Conservation (phyloP, 192 early-diverging fungal species). For the Endogone sp. region DNA sequence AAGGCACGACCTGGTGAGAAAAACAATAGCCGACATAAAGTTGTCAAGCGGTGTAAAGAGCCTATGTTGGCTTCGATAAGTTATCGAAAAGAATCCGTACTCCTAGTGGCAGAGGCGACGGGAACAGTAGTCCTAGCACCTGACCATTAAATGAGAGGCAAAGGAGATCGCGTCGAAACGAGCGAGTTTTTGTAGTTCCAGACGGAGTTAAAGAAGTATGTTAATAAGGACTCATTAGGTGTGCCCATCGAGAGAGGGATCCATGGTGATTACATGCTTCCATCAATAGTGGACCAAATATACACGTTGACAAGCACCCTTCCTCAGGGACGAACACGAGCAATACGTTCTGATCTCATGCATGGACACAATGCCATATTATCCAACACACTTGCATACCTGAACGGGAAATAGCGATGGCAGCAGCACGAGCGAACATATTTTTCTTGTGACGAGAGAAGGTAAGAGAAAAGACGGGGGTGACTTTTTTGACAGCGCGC, state of each 20-base stretch:
- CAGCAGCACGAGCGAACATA: not conserved
- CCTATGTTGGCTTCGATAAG: not conserved
- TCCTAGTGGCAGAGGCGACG: not conserved
- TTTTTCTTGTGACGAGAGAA: not conserved
- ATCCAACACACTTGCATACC: not conserved
- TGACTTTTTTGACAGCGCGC: not conserved
- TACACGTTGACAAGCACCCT: not conserved
- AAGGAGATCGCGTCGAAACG: too few relatives aligned
- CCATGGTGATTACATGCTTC: not conserved
- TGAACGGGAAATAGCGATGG: not conserved
- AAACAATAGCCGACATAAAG: not conserved
- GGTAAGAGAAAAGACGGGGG: not conserved
- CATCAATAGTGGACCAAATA: too few relatives aligned
- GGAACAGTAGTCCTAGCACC: not conserved
- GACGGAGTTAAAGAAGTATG: not conserved
- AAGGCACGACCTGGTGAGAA: constrained; percentile 24
- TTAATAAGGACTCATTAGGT: not conserved
- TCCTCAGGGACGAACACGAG: too few relatives aligned
- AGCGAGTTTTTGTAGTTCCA: too few relatives aligned
- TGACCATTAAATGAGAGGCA: not conserved
- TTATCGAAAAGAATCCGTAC: not conserved
- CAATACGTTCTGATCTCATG: not conserved
- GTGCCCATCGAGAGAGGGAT: not conserved
- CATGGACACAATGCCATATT: not conserved
- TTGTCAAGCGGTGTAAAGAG: not conserved